Conservation (phyloP, 2,329 filamentous ascomycete genomes). For the Epichloe coenophiala region DNA sequence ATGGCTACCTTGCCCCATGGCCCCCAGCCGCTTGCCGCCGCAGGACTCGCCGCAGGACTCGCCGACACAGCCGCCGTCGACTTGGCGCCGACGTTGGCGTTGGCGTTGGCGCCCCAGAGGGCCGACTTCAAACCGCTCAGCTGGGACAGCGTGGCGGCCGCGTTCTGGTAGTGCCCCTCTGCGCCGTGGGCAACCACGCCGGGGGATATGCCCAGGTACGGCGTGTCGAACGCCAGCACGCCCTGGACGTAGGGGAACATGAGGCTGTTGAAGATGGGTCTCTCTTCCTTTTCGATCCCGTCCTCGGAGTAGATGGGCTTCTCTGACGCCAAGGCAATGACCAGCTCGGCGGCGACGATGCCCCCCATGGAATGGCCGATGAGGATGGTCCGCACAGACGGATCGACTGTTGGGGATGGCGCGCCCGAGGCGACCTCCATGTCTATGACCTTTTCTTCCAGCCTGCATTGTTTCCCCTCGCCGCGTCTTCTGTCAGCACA, state of each 20-base stretch:
- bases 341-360: conserved; percentile 83
- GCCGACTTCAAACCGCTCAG: conserved; percentile 52
- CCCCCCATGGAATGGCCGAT: conserved; percentile 86
- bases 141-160: conserved; percentile 55
- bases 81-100: conserved; percentile 8
- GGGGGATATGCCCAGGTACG: conserved; percentile 70
- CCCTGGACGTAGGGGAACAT: conserved; percentile 93
- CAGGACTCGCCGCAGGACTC: conserved; percentile 2
- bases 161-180: conserved; percentile 67
- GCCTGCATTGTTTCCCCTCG: conserved; percentile 32
- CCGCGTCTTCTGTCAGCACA: no score
- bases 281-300: conserved; percentile 21
- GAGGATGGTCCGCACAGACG: conserved; percentile 68
- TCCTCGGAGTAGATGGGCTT: conserved; percentile 36
- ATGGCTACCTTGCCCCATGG: conserved; percentile 77
- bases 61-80: not conserved
- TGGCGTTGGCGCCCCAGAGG: conserved; percentile 36
- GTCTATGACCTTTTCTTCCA: conserved; percentile 87
- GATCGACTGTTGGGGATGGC: conserved; percentile 72
- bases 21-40: conserved; percentile 43
- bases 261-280: conserved; percentile 39
- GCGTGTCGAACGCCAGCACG: conserved; percentile 87
- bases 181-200: conserved; percentile 74
- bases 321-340: conserved; percentile 55
- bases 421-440: conserved; percentile 74